Base-by-base conservation (phyloP, 768 basidiomycete genomes). In the Lentinula sp. region DNA sequence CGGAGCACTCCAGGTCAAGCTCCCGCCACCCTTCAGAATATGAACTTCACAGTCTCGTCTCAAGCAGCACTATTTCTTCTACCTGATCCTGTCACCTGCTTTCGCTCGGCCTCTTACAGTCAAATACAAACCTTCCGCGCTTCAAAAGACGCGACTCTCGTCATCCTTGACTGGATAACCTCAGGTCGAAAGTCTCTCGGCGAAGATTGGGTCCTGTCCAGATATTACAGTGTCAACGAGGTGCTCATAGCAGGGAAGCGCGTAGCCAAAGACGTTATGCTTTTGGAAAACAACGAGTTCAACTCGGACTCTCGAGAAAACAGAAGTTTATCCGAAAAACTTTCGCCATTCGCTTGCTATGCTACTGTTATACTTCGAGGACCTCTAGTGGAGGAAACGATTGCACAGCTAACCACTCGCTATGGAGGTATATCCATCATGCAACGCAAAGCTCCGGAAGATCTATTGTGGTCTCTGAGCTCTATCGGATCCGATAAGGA, bases 31-130 rank as follows among this genome's bases (percentile, higher is more conserved):
- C 77, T 72, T 43, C 91, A 95, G 69, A 76, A 75, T n/a, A 75
- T 90, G 68, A 77, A 80, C 43, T 85, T 87, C 56, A 74, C 68
- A 8, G 72, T 97, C 52, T 73, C 77, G 4, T 67, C 82, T 1
- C 68, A 71, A 0, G 78, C 86, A 42, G 76, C 82, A 2, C 78
- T 98, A 54, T 84, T 95, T 67, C 80, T 97, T 52, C 84, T 98
- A 32, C 95, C 95, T 1, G 91, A 96, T 68, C 93, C 95, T 23
- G 92, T 97, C 52, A 93, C 95, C 21, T 97, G 95, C 72, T 98
- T 96, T 75, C 83, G 84, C 31, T 78, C 80, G 21, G 91, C 96
- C 7, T 83, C 82, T 0, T 98, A 98, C 74, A 81, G 82, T 61
- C 95, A 98, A 70, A 74, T 77, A 2, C 96, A 98, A 76, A 85